phyloP scores from a whole-genome alignment of 495 filamentous ascomycete species.

The Xylona heveae region DNA sequence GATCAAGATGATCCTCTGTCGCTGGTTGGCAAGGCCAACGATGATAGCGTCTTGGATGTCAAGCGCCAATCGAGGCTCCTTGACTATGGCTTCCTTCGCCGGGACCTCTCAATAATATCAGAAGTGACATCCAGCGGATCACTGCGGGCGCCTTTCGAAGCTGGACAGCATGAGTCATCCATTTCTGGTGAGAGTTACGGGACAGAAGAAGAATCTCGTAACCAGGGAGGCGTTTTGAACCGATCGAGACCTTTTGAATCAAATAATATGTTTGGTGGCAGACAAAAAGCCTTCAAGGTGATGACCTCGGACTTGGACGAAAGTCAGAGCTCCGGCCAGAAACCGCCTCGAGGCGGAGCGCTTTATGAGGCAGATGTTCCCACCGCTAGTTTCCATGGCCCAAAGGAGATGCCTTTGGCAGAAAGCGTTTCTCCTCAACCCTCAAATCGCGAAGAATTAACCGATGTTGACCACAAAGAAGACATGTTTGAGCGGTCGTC shows the following conservation, averaged over 20 bases:
- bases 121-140: slow-evolving; percentile 62
- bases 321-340: too few species aligned
- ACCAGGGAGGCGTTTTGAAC: slow-evolving; percentile 56
- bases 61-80: slow-evolving; percentile 50
- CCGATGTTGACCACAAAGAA: slow-evolving; percentile 24
- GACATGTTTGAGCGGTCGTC: slow-evolving; percentile 36
- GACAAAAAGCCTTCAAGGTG: slow-evolving; percentile 92
- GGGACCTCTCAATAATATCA: slow-evolving; percentile 60
- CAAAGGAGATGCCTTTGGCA: too few species aligned
- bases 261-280: slow-evolving; percentile 85
- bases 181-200: slow-evolving; percentile 33
- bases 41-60: slow-evolving; percentile 64
- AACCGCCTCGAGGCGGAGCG: slow-evolving; percentile 44
- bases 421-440: too few species aligned
- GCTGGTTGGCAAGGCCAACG: slow-evolving; percentile 77
- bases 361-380: slow-evolving; percentile 76
- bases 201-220: slow-evolving; percentile 44
- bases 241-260: slow-evolving; percentile 70
- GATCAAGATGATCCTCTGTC: slow-evolving; percentile 83
- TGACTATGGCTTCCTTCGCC: slow-evolving; percentile 23
- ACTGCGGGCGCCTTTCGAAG: slow-evolving; percentile 32
- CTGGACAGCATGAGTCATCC: slow-evolving; percentile 26
- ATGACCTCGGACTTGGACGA: too few species aligned
- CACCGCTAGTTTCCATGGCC: slow-evolving; percentile 66
- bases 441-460: too few species aligned